A percentile compares a stretch with the other conserved stretches of the same genome.
phyloP scores from a whole-genome alignment of 2,329 filamentous ascomycete species.

The Verticillium isaacii region DNA sequence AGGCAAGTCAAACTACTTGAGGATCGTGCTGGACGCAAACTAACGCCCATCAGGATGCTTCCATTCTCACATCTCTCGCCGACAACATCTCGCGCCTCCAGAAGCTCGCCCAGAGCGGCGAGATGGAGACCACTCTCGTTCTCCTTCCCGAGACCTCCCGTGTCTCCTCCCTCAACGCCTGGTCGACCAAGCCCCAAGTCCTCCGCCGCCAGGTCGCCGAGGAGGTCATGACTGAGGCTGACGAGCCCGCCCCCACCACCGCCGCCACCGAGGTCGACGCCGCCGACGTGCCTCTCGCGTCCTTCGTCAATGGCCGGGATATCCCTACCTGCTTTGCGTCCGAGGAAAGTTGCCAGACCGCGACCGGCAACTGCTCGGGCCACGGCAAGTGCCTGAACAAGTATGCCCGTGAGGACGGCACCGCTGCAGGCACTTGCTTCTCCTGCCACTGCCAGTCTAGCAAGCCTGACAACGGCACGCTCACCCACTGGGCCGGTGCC shows the following conservation, averaged over 20 bases:
- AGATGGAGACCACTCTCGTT: constrained; percentile 53
- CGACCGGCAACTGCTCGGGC: constrained; percentile 75
- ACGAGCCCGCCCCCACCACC: constrained; percentile 14
- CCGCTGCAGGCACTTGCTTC: constrained; percentile 59
- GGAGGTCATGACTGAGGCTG: constrained; percentile 32
- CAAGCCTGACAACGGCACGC: constrained; percentile 49
- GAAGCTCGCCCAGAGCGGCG: constrained; percentile 39
- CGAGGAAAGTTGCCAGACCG: constrained; percentile 60
- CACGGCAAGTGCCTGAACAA: constrained; percentile 74
- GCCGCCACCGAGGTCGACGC: constrained; percentile 5
- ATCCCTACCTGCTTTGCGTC: constrained; percentile 73
- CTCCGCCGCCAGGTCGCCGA: constrained; percentile 46
- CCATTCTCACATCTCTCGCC: constrained; percentile 37
- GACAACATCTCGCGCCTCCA: constrained; percentile 39
- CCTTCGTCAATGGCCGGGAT: constrained; percentile 26
- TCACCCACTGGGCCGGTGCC: constrained; percentile 74
- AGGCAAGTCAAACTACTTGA: constrained; percentile 26
- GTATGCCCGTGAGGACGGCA: constrained; percentile 41
- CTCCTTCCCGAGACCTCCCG: constrained; percentile 45
- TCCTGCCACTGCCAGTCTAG: constrained; percentile 70
- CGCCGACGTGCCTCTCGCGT: constrained; percentile 10
- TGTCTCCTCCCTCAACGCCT: constrained; percentile 28
- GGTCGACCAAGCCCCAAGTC: constrained; percentile 35
- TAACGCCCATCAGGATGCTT: constrained; percentile 25
- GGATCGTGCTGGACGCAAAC: background rate